Evolutionary conservation across 192 early-diverging fungal genomes (phyloP).

Genomic region (Cladochytrium replicatum): DNA sequence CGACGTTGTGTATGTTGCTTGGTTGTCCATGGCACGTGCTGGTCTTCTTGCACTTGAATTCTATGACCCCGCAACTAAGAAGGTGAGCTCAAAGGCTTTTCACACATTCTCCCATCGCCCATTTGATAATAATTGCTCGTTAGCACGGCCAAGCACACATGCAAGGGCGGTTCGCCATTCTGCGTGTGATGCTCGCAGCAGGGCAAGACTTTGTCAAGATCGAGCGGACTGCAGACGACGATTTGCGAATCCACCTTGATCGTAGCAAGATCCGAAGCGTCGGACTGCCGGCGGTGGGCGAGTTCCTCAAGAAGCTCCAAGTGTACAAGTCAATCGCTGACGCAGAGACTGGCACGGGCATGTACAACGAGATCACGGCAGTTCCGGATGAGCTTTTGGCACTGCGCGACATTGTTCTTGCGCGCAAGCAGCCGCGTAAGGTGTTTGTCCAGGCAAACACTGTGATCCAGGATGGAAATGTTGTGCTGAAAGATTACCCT

Average conservation of each 20-base stretch:
- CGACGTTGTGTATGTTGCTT: conserved; percentile 40
- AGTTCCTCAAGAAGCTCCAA: conserved; percentile 46
- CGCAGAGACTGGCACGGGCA: conserved; percentile 25
- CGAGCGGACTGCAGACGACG: conserved; percentile 12
- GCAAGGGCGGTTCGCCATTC: conserved; percentile 49
- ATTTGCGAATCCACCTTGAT: conserved; percentile 40
- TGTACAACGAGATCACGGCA: conserved; percentile 36
- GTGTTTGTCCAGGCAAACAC: conserved; percentile 48
- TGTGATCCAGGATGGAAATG: conserved; percentile 22
- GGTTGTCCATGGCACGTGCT: conserved; percentile 48
- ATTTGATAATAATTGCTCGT: background rate
- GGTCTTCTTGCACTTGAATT: conserved; percentile 42
- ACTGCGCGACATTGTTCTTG: conserved; percentile 41
- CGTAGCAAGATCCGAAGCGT: conserved; percentile 35
- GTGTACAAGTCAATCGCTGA: conserved; percentile 53
- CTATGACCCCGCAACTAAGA: conserved; percentile 32
- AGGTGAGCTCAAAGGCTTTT: no score
- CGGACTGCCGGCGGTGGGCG: conserved; percentile 38
- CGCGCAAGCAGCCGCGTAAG: conserved; percentile 42
- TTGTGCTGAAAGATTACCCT: conserved; percentile 43
- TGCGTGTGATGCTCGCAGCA: conserved; percentile 35
- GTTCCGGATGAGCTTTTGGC: conserved; percentile 39
- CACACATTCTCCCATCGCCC: background rate
- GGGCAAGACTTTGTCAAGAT: conserved; percentile 28
- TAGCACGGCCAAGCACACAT: conserved; percentile 49